These are phyloP conservation scores for Fusarium transvaalense DNA, from an alignment of 2,329 filamentous ascomycete genomes.

Conservation along the genomic window DNA sequence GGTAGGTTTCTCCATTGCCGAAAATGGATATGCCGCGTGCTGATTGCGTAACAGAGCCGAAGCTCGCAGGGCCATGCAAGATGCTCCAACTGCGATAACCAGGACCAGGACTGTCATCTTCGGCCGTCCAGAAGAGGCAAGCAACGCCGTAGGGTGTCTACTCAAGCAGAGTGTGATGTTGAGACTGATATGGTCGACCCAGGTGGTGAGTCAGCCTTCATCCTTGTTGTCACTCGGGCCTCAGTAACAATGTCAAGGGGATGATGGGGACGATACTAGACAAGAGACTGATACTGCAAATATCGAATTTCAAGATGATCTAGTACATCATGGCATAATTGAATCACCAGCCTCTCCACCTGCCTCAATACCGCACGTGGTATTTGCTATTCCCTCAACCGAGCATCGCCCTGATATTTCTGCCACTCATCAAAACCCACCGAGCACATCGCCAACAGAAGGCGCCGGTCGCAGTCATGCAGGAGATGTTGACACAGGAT, in stretches of 20 bases:
- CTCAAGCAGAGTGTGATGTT: constrained; percentile 3
- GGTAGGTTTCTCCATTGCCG: constrained; percentile 12
- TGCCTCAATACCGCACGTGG: constrained; percentile 2
- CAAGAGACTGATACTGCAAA: background rate
- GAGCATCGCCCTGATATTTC: background rate
- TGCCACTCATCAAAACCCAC: constrained; percentile 15
- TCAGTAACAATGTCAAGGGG: background rate
- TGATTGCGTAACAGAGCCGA: constrained; percentile 29
- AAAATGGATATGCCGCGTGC: background rate
- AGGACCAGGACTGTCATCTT: constrained; percentile 47
- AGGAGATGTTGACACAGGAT: constrained; percentile 53
- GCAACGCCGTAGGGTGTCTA: constrained; percentile 18
- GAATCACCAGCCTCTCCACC: constrained; percentile 10
- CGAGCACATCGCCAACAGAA: constrained; percentile 40
- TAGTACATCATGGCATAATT: background rate
- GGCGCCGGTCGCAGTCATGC: constrained; percentile 45
- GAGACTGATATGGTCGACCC: no score
- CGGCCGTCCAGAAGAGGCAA: constrained; percentile 50
- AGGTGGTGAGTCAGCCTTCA: no score
- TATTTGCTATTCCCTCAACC: background rate
- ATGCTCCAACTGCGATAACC: constrained; percentile 49
- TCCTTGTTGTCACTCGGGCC: no score
- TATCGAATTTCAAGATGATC: background rate
- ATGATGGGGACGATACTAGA: background rate
- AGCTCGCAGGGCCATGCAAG: constrained; percentile 40